phyloP scores from a whole-genome alignment of 192 early-diverging fungal genomes.

The Podila clonocystis region DNA sequence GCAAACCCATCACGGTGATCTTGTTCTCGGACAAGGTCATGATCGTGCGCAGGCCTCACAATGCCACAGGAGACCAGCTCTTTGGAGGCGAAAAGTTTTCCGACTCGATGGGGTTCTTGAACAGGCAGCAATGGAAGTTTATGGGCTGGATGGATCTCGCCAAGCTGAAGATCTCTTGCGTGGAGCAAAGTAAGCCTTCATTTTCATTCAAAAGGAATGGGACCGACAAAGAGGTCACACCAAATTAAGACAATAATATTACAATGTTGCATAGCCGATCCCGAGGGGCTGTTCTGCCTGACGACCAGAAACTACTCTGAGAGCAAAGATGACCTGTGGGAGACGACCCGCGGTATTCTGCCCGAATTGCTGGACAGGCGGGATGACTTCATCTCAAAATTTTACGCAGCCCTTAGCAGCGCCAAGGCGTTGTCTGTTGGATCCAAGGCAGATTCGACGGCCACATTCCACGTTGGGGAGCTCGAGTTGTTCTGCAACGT shows the following conservation, averaged over 20 bases:
- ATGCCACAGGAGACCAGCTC: conserved; percentile 3
- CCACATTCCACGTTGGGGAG: conserved; percentile 18
- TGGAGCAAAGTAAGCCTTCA: conserved; percentile 34
- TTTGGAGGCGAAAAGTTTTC: conserved; percentile 8
- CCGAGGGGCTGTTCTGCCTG: conserved; percentile 38
- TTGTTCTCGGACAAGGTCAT: conserved; percentile 45
- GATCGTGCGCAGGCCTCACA: conserved; percentile 25
- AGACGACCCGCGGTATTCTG: conserved; percentile 25
- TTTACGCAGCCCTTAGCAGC: conserved; percentile 13
- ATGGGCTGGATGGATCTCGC: conserved; percentile 36
- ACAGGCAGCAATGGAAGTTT: conserved; percentile 39
- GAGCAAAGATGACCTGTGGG: conserved; percentile 25
- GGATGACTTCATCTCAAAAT: conserved; percentile 30
- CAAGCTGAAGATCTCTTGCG: conserved; percentile 19
- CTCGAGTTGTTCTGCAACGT: conserved; percentile 38
- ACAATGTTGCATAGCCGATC: conserved; percentile 14
- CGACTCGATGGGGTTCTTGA: background rate
- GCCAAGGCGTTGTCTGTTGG: conserved; percentile 11
- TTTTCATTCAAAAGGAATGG: background rate
- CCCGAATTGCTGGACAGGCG: conserved; percentile 19
- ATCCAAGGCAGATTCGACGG: background rate
- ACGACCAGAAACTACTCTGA: conserved; percentile 20
- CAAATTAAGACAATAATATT: background rate
- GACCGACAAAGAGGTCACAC: background rate
- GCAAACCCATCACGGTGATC: conserved; percentile 26